Evolutionary conservation across 75 land plant genomes (phyloP).

Genomic region (Adiantum capillusveneris): DNA sequence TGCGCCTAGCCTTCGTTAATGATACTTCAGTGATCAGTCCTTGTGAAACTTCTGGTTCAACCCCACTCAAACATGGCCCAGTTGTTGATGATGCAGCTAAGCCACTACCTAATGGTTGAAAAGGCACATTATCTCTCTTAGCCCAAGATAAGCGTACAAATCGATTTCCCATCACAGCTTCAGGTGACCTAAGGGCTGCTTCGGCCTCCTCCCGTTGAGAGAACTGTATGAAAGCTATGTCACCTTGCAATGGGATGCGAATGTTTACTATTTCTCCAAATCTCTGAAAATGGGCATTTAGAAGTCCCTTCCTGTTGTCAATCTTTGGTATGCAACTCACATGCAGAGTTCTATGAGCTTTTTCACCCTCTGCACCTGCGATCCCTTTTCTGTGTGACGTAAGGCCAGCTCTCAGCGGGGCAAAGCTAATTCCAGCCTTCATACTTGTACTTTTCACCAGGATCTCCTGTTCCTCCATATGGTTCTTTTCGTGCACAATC

Average conservation of each 20-base stretch:
- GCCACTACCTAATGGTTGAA: neutral
- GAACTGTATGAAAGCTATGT: slow-evolving; percentile 91
- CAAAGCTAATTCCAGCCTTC: too few species aligned
- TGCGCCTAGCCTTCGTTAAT: neutral
- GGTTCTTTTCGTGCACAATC: too few species aligned
- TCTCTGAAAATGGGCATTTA: slow-evolving; percentile 77
- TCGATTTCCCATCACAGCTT: slow-evolving; percentile 97
- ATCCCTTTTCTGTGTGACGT: too few species aligned
- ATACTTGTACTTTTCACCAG: too few species aligned
- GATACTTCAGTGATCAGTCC: neutral
- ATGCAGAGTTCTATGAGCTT: slow-evolving; percentile 79
- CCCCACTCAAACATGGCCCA: too few species aligned
- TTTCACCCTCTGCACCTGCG: slow-evolving; percentile 18
- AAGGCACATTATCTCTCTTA: slow-evolving; percentile 72
- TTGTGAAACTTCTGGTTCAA: neutral
- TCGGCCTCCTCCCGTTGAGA: slow-evolving; percentile 72
- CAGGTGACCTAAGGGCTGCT: slow-evolving; percentile 79
- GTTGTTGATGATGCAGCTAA: neutral
- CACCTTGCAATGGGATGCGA: slow-evolving; percentile 62
- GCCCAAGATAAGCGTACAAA: slow-evolving; percentile 95
- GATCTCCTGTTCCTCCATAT: too few species aligned
- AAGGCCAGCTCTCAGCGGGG: too few species aligned
- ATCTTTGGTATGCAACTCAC: slow-evolving; percentile 72
- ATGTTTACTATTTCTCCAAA: slow-evolving; percentile 91
- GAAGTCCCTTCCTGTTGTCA: slow-evolving; percentile 52